Percentiles rank a stretch among this genome's conserved stretches.
These are phyloP conservation scores for Ogataea neopini DNA, from an alignment of 805 yeast species.

Conservation along the genomic window DNA sequence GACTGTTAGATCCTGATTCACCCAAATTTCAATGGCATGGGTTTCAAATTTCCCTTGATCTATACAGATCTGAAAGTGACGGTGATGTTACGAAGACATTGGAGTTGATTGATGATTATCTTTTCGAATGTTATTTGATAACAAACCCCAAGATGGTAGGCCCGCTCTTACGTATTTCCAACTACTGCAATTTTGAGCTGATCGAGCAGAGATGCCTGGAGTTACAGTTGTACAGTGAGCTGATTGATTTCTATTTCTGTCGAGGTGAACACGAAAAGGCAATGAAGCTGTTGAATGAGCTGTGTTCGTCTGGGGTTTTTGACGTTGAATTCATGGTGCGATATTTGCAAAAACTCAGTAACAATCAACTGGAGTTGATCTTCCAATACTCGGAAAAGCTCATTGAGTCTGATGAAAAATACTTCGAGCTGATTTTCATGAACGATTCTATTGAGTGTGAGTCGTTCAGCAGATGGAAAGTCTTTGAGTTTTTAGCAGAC, in stretches of 20 bases:
- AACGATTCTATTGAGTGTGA: conserved; percentile 63
- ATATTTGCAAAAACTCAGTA: conserved; percentile 57
- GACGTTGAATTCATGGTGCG: conserved; percentile 50
- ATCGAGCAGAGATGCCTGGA: conserved; percentile 56
- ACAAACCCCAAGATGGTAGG: conserved; percentile 74
- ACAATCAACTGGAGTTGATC: conserved; percentile 51
- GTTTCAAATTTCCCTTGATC: conserved; percentile 41
- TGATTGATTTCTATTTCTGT: conserved; percentile 77
- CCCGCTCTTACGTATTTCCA: conserved; percentile 75
- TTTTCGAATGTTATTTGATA: conserved; percentile 73
- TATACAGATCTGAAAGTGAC: conserved; percentile 32
- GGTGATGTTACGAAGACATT: conserved; percentile 40
- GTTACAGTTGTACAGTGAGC: conserved; percentile 57
- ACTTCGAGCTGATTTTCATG: conserved; percentile 57
- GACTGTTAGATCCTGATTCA: conserved; percentile 39
- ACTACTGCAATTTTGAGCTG: conserved; percentile 65
- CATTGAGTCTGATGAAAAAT: conserved; percentile 37
- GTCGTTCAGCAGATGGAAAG: conserved; percentile 51
- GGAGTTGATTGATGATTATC: conserved; percentile 66
- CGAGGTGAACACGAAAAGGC: conserved; percentile 66
- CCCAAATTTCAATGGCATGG: conserved; percentile 48
- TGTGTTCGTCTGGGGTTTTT: conserved; percentile 32
- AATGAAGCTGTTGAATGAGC: conserved; percentile 52
- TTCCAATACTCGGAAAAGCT: conserved; percentile 59
- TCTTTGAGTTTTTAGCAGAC: conserved; percentile 51